Evolutionary conservation across 192 early-diverging fungal genomes (phyloP).

Genomic region (Coemansia sp.): DNA sequence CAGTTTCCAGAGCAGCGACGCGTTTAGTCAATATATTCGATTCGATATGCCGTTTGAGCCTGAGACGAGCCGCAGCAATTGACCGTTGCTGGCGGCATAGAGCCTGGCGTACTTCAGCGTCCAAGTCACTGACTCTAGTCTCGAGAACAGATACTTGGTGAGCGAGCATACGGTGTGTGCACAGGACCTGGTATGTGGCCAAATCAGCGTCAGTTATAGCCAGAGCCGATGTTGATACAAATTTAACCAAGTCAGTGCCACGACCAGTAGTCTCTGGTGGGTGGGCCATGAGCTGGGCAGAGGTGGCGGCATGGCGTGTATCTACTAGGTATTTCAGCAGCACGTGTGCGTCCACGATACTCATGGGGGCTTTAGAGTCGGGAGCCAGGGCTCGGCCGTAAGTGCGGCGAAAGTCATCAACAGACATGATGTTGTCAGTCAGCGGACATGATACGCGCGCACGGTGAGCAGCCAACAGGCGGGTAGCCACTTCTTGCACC

Average conservation of each 20-base stretch:
- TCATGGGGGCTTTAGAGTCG: conserved; percentile 11
- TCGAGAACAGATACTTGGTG: conserved; percentile 28
- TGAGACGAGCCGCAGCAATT: conserved; percentile 24
- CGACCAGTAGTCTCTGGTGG: neutral
- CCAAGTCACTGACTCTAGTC: conserved; percentile 20
- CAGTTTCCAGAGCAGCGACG: conserved; percentile 18
- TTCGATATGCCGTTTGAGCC: conserved; percentile 27
- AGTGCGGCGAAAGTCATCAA: conserved; percentile 24
- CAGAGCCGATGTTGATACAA: conserved; percentile 17
- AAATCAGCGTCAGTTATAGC: conserved; percentile 29
- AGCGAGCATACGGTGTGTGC: conserved; percentile 14
- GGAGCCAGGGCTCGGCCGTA: neutral
- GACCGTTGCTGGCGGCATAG: conserved; percentile 14
- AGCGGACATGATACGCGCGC: conserved; percentile 11
- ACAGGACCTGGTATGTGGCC: conserved; percentile 30
- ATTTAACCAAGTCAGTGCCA: conserved; percentile 29
- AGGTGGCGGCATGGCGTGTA: conserved; percentile 7
- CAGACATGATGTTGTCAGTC: conserved; percentile 33
- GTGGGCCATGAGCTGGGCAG: neutral
- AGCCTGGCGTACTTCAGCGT: conserved; percentile 10
- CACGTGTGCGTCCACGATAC: conserved; percentile 11
- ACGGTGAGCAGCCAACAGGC: conserved; percentile 29
- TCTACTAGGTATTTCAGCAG: conserved; percentile 25
- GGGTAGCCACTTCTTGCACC: conserved; percentile 6
- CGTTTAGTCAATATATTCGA: conserved; percentile 22